Percentiles rank a stretch among this genome's conserved stretches.
Evolutionary conservation across 768 basidiomycete genomes (phyloP).

Genomic region (Tremella mesenterica): DNA sequence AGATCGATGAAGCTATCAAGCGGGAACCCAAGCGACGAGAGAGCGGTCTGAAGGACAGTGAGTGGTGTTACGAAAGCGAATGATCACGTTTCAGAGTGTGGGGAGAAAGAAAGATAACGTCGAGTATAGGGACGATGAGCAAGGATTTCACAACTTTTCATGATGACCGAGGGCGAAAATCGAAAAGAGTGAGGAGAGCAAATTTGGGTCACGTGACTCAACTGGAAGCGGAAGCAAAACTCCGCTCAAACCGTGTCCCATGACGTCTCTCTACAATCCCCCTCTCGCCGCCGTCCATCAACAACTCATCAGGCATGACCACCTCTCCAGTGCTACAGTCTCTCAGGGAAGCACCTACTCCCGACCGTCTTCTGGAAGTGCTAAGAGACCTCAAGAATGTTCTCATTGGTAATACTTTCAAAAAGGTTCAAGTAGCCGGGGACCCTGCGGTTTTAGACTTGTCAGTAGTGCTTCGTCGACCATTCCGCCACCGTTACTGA

Average conservation of each 20-base stretch:
- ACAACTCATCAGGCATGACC: constrained; percentile 7
- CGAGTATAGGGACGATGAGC: no score
- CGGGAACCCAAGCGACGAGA: no score
- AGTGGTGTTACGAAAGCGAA: no score
- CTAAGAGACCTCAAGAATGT: constrained; percentile 43
- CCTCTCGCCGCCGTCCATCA: no score
- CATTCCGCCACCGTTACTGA: not conserved
- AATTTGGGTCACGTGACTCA: not conserved
- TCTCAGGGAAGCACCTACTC: not conserved
- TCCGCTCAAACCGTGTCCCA: not conserved
- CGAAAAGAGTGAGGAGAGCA: no score
- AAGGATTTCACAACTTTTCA: no score
- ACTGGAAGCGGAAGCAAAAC: not conserved
- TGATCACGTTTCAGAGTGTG: no score
- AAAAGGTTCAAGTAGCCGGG: constrained; percentile 39
- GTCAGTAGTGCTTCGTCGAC: constrained; percentile 16
- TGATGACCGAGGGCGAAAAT: no score
- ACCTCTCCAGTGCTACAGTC: not conserved
- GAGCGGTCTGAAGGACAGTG: no score
- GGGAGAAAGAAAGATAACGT: no score
- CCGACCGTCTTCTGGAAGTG: constrained; percentile 8
- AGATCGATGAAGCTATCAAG: no score
- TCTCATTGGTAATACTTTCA: constrained; percentile 41
- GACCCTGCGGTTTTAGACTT: constrained; percentile 20
- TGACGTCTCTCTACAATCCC: not conserved